Evolutionary conservation across 495 filamentous ascomycete species (phyloP), one percentile per base, ranked within the genome.

Genomic region (Talaromyces borbonicus): DNA sequence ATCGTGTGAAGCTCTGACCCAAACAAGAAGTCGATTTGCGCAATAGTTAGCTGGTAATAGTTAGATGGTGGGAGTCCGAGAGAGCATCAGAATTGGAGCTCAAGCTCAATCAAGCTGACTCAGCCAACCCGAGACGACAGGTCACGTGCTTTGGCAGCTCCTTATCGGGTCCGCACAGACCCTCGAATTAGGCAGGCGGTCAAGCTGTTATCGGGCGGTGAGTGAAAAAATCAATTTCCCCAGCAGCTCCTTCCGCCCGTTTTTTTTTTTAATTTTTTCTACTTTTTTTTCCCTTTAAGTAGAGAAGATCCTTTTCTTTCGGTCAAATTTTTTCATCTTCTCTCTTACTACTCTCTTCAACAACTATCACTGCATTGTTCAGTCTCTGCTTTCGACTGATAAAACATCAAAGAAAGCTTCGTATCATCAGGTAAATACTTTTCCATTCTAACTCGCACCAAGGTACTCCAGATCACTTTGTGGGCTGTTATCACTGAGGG

Each of bases 401-500:
- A n/a, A n/a, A n/a, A n/a, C n/a, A n/a, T n/a, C n/a, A n/a, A n/a
- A n/a, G n/a, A n/a, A n/a, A n/a, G n/a, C n/a, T n/a, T n/a, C 14
- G 6, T 37, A 14, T 26, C 32, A 18, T 16, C 24, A 38, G 24
- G 23, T 46, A 40, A 46, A 23, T 31, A 14, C n/a, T 19, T 39
- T 30, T 5, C 33, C 29, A 11, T 46, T 26, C 49, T 48, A 43
- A 43, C 48, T 46, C 35, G 40, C 43, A 16, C 40, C 48, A 35
- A 47, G 27, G 47, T 43, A 51, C 52, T 49, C 49, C 60, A 67
- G 65, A 69, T 46, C 62, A 65, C 51, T 53, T 59, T 69, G 64
- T 65, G 67, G 67, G 67, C 65, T 67, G 60, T 50, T 58, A 54
- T 65, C 64, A 68, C 59, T 58, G 67, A 68, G 67, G 67, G 68